Conservation (phyloP, 306 rosid genomes). For the Cucurbita argyrosperma region DNA sequence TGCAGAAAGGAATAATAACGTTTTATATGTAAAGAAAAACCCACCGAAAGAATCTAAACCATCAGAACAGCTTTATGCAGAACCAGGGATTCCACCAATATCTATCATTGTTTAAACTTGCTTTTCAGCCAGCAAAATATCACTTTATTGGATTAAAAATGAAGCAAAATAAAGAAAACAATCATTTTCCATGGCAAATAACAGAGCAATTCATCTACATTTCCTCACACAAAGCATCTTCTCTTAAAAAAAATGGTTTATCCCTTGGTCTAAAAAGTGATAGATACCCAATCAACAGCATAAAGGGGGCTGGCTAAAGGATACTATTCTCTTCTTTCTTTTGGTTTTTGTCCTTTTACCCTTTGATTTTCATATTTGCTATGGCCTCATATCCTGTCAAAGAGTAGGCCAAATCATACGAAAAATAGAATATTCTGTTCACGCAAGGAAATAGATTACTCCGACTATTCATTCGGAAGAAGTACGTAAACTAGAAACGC, state of each 20-base stretch:
- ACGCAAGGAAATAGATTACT: background rate
- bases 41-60: slow-evolving; percentile 3
- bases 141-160: background rate
- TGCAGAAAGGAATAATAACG: background rate
- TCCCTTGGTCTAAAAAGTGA: background rate
- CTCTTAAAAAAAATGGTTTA: background rate
- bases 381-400: background rate
- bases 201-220: background rate
- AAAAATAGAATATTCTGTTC: background rate
- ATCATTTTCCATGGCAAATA: background rate
- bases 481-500: background rate
- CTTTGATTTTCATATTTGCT: background rate
- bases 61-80: background rate
- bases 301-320: background rate
- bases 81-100: slow-evolving; percentile 7
- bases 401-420: slow-evolving; percentile 1
- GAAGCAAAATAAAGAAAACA: background rate
- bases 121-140: background rate
- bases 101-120: slow-evolving; percentile 5
- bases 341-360: slow-evolving; percentile 7
- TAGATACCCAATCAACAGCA: background rate
- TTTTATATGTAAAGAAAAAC: background rate
- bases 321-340: background rate
- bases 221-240: background rate
- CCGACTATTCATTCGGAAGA: background rate